Percentiles rank a stretch among this genome's conserved stretches.
Conservation (phyloP, 768 basidiomycete genomes). For the Dictyophora rubrovolvata region DNA sequence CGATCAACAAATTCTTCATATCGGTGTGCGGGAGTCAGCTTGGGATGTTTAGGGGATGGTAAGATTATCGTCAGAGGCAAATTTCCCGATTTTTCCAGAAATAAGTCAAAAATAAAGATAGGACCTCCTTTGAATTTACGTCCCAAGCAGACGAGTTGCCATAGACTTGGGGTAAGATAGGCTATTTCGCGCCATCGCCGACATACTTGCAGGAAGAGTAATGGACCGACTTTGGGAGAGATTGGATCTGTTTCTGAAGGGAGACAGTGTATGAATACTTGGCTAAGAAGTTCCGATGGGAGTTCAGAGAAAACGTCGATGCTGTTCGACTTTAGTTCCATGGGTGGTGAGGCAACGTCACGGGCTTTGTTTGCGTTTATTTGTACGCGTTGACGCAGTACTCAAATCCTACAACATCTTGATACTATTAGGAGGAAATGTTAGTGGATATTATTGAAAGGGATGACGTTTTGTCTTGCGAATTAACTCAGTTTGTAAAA, state of each 20-base stretch:
- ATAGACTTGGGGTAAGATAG: not conserved
- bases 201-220: not conserved
- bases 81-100: not conserved
- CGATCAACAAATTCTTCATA: not conserved
- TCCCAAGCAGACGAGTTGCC: not conserved
- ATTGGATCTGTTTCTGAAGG: not conserved
- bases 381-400: too few species aligned
- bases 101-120: not conserved
- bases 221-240: not conserved
- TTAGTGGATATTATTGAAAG: too few species aligned
- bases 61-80: not conserved
- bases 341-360: too few species aligned
- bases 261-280: conserved; percentile 2
- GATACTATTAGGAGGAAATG: too few species aligned
- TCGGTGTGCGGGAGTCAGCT: not conserved
- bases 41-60: not conserved
- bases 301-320: not conserved
- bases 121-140: not conserved
- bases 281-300: not conserved
- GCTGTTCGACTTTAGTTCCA: too few species aligned
- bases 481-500: too few species aligned
- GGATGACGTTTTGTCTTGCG: too few species aligned
- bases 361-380: too few species aligned
- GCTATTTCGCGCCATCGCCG: conserved; percentile 1
- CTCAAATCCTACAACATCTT: too few species aligned